Evolutionary conservation across 371 early-diverging fungal species (phyloP).

Genomic region (Mucor racemosus): DNA sequence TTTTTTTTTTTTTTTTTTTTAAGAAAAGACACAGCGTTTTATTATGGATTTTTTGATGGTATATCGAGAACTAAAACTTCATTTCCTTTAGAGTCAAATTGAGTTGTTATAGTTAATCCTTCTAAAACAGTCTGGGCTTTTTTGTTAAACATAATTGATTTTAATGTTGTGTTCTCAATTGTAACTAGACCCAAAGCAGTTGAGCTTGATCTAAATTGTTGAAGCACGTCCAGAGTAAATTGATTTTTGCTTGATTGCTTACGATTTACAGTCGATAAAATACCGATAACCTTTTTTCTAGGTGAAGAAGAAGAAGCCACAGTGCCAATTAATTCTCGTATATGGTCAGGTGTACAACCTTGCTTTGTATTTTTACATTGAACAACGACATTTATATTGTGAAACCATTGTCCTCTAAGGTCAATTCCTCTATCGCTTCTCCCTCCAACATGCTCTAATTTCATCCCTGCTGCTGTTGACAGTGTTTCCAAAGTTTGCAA

Average conservation of each 20-base stretch:
- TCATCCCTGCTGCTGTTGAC: slow-evolving; percentile 33
- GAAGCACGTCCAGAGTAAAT: slow-evolving; percentile 40
- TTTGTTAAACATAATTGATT: slow-evolving; percentile 45
- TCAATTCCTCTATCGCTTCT: slow-evolving; percentile 50
- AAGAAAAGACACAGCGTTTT: neutral
- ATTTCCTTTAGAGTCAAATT: slow-evolving; percentile 21
- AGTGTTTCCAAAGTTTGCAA: slow-evolving; percentile 40
- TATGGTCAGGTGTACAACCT: slow-evolving; percentile 50
- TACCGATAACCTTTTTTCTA: slow-evolving; percentile 28
- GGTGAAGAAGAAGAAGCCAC: slow-evolving; percentile 10
- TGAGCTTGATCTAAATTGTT: slow-evolving; percentile 32
- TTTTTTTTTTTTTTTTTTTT: too few species aligned
- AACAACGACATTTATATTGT: slow-evolving; percentile 21
- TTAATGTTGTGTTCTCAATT: slow-evolving; percentile 28
- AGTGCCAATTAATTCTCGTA: slow-evolving; percentile 45
- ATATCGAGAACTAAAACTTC: slow-evolving; percentile 22
- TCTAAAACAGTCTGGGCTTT: slow-evolving; percentile 14
- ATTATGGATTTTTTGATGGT: neutral
- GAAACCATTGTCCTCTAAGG: slow-evolving; percentile 41
- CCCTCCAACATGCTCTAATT: slow-evolving; percentile 45
- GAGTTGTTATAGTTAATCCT: slow-evolving; percentile 14
- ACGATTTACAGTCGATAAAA: slow-evolving; percentile 31
- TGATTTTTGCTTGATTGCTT: slow-evolving; percentile 3
- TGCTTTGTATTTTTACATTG: slow-evolving; percentile 49
- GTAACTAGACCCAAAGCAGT: slow-evolving; percentile 43